These are phyloP conservation scores for Penicillium robsamsonii DNA, from an alignment of 495 filamentous ascomycete genomes.

Conservation along the genomic window DNA sequence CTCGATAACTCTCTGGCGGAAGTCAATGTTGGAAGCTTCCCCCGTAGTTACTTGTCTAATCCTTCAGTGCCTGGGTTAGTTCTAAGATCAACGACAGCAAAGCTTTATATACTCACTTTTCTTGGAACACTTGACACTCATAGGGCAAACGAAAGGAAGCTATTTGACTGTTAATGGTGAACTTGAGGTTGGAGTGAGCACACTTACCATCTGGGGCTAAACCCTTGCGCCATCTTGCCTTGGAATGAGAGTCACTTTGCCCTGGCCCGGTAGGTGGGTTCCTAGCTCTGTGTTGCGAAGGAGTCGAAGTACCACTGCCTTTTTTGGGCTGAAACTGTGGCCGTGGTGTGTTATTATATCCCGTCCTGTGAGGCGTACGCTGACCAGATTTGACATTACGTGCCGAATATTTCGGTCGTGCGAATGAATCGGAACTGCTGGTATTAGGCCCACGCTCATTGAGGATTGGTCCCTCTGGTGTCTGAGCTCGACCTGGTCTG, in stretches of 20 bases:
- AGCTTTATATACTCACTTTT: neutral
- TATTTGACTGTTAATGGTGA: neutral
- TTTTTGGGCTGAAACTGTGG: neutral
- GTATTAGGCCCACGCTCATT: neutral
- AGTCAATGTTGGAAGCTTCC: neutral
- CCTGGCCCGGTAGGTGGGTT: no score
- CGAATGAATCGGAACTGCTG: neutral
- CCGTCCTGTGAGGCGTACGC: neutral
- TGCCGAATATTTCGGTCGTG: neutral
- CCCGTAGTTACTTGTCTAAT: neutral
- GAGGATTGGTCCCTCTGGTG: neutral
- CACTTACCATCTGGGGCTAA: neutral
- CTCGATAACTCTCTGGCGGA: neutral
- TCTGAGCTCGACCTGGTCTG: neutral
- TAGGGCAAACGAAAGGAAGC: neutral
- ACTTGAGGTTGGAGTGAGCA: neutral
- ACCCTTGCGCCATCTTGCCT: conserved; percentile 1
- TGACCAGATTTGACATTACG: neutral
- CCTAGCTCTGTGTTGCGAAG: neutral
- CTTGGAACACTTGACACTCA: neutral
- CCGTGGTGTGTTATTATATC: neutral
- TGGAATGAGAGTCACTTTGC: neutral
- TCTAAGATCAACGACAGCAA: neutral
- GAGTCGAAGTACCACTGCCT: neutral
- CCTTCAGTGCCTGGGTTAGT: neutral